Conservation (phyloP, 176 grass and related monocot species). For the Avena atlantica region DNA sequence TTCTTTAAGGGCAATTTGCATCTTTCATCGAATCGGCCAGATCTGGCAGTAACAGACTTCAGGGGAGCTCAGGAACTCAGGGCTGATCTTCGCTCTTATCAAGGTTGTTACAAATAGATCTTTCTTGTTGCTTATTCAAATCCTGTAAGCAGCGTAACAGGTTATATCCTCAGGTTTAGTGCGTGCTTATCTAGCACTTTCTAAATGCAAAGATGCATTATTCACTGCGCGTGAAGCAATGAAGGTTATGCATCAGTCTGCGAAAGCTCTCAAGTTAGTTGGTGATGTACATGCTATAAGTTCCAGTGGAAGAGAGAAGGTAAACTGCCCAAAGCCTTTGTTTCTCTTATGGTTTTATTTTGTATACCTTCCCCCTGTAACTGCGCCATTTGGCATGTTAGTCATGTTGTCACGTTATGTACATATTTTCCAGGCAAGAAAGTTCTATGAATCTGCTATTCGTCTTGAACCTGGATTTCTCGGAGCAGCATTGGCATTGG, state of each 20-base stretch:
- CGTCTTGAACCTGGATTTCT: conserved; percentile 95
- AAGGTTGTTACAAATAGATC: conserved; percentile 58
- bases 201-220: conserved; percentile 93
- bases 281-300: conserved; percentile 94
- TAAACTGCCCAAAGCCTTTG: conserved; percentile 28
- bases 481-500: conserved; percentile 89
- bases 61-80: conserved; percentile 92
- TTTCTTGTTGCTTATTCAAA: conserved; percentile 23
- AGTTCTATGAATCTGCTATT: conserved; percentile 97
- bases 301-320: conserved; percentile 96
- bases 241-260: conserved; percentile 98
- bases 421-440: conserved; percentile 70
- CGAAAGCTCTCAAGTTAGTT: conserved; percentile 97
- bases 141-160: conserved; percentile 11
- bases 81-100: conserved; percentile 96
- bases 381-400: neutral
- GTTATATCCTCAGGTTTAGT: conserved; percentile 68
- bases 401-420: neutral
- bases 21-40: conserved; percentile 86
- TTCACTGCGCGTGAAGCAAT: conserved; percentile 95
- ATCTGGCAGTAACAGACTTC: conserved; percentile 87
- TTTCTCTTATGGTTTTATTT: neutral
- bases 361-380: neutral
- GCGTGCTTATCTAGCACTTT: conserved; percentile 85
- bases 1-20: conserved; percentile 77